Conservation (phyloP, 495 filamentous ascomycete species). For the Penicillium bovifimosum region DNA sequence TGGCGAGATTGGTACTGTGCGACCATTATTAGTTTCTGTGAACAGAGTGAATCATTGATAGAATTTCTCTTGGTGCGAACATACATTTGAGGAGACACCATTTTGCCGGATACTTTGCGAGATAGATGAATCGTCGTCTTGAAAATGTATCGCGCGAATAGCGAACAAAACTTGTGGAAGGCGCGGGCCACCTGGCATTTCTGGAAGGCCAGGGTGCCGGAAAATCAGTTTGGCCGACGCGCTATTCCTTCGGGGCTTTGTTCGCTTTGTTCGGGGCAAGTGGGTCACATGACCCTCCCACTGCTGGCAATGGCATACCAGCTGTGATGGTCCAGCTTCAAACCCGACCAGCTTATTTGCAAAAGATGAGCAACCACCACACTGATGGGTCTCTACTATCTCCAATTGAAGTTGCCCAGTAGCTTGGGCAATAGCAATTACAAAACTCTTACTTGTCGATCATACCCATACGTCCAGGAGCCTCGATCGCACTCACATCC, state of each 20-base stretch:
- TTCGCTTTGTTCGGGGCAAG: not conserved
- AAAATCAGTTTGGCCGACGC: constrained; percentile 3
- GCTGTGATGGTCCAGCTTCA: constrained; percentile 6
- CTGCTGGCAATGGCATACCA: not conserved
- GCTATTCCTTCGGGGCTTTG: too few relatives aligned
- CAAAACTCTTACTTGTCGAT: not conserved
- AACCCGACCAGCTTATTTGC: constrained; percentile 5
- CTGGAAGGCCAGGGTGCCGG: constrained; percentile 11
- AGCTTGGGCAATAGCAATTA: not conserved
- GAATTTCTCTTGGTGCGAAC: not conserved
- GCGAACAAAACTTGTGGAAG: constrained; percentile 18
- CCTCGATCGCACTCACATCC: not conserved
- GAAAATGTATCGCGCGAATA: constrained; percentile 23
- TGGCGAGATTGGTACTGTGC: constrained; percentile 78
- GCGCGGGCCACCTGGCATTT: constrained; percentile 23
- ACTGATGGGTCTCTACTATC: not conserved
- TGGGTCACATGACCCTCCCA: not conserved
- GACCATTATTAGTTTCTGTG: constrained; percentile 6
- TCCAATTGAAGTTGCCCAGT: not conserved
- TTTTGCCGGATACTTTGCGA: constrained; percentile 25
- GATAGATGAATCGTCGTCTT: constrained; percentile 11
- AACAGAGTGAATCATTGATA: not conserved
- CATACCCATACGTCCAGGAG: not conserved
- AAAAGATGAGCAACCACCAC: constrained; percentile 4
- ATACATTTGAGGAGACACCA: constrained; percentile 47